phyloP scores from a whole-genome alignment of 2,329 filamentous ascomycete genomes.

The Emmonsia crescens region DNA sequence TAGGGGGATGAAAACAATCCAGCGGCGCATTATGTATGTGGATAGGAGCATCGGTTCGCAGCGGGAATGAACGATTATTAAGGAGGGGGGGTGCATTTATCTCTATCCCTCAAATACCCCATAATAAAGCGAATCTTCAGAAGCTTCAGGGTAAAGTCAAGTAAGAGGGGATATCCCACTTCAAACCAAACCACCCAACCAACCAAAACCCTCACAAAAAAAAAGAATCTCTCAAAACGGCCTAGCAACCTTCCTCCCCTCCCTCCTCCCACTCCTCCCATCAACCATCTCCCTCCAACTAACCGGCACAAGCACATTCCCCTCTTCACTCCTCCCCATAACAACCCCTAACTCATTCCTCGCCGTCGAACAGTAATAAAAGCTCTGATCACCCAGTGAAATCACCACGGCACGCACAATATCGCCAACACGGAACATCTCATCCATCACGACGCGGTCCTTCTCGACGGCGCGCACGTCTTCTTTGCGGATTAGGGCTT shows the following conservation, averaged over 20 bases:
- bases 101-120: too few species aligned
- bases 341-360: constrained; percentile 88
- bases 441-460: constrained; percentile 82
- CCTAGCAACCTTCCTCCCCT: constrained; percentile 86
- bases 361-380: constrained; percentile 90
- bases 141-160: neutral
- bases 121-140: too few species aligned
- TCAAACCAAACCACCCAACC: neutral
- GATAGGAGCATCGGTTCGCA: too few species aligned
- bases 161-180: neutral
- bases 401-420: constrained; percentile 82
- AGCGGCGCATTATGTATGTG: too few species aligned
- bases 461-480: constrained; percentile 94
- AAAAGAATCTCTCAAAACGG: constrained; percentile 52
- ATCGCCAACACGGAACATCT: constrained; percentile 87
- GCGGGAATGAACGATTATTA: too few species aligned
- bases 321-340: constrained; percentile 77
- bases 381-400: constrained; percentile 82
- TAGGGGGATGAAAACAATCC: too few species aligned
- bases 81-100: too few species aligned
- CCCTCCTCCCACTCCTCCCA: constrained; percentile 62
- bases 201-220: neutral
- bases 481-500: constrained; percentile 74
- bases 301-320: constrained; percentile 83
- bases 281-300: constrained; percentile 95